Base-by-base conservation (phyloP, 805 yeast genomes). In the Yamadazyma philogaea region DNA sequence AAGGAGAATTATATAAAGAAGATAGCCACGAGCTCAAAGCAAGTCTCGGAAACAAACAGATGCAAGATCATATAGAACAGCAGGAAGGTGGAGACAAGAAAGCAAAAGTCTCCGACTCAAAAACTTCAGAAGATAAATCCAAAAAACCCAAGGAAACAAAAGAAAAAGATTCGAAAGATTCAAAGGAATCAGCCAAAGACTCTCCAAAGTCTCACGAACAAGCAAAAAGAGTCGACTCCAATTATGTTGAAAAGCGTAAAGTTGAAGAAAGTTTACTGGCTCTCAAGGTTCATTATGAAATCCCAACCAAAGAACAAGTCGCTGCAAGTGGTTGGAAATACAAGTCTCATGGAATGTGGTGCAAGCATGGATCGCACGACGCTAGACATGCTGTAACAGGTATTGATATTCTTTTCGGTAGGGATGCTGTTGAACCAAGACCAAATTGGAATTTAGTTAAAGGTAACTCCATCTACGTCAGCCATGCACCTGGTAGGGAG, bases 401-500 rank as follows among this genome's bases (percentile, higher is more conserved):
- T 2, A 52, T 88, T 10, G 87, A 85, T 48, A 71, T 87, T 1
- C 62, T 90, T 27, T 89, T 80, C 64, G 95, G 95, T 1, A 56
- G 59, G 2, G 87, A 81, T 49, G 82, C 86, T 1, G 79, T 76
- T 3, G 96, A 87, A 40, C 95, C 96, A 3, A 68, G 96, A 42
- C 78, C 79, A 0, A 77, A 76, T 37, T 89, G 96, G 96, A 49
- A 57, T 2, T 49, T 77, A 6, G 43, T 70, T 3, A 47, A 49
- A 22, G 38, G 35, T 3, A 46, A 47, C 5, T 61, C 65, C 0
- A 31, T 69, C 6, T 61, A 50, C 12, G 44, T 59, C 2, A 50
- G 55, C 3, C 48, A 49, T 16, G 54, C 59, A 14, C 38, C 44
- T 6, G 56, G 49, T 24, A 46, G 48, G 19, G 51, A 45, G 6